Evolutionary conservation across 2,329 filamentous ascomycete genomes (phyloP).

Genomic region (Talaromyces pinophilus): DNA sequence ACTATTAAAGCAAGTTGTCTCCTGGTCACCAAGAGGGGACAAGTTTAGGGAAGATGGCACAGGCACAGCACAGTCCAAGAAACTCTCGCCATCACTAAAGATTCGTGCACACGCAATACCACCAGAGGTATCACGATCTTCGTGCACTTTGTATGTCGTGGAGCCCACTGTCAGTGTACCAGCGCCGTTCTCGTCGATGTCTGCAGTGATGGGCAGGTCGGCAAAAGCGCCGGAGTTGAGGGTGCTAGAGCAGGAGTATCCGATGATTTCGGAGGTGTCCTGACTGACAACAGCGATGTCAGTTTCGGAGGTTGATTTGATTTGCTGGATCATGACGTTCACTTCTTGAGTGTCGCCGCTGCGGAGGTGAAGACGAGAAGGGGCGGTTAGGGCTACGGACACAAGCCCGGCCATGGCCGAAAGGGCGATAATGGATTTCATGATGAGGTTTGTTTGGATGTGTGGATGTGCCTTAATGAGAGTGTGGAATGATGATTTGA

Average conservation of each 20-base stretch:
- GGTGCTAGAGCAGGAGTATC: neutral
- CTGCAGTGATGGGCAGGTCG: neutral
- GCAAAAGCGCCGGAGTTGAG: neutral
- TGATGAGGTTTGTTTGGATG: neutral
- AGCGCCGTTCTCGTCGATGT: constrained; percentile 1
- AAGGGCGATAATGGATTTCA: neutral
- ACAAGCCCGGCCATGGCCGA: constrained; percentile 2
- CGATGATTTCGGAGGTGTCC: neutral
- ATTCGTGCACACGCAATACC: constrained; percentile 8
- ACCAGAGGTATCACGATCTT: neutral
- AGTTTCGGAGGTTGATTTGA: constrained; percentile 1
- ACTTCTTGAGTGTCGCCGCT: neutral
- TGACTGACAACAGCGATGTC: neutral
- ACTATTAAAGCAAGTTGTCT: neutral
- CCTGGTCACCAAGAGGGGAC: neutral
- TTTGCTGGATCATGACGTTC: constrained; percentile 6
- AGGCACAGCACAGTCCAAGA: constrained; percentile 1
- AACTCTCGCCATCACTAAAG: constrained; percentile 1
- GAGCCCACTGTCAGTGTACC: constrained; percentile 6
- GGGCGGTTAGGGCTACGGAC: neutral
- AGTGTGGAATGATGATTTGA: neutral
- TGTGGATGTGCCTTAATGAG: neutral
- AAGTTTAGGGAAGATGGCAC: neutral
- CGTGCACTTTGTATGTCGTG: neutral
- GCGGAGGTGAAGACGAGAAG: neutral